Evolutionary conservation across 2,329 filamentous ascomycete species (phyloP).

Genomic region (Penicillium sp.): DNA sequence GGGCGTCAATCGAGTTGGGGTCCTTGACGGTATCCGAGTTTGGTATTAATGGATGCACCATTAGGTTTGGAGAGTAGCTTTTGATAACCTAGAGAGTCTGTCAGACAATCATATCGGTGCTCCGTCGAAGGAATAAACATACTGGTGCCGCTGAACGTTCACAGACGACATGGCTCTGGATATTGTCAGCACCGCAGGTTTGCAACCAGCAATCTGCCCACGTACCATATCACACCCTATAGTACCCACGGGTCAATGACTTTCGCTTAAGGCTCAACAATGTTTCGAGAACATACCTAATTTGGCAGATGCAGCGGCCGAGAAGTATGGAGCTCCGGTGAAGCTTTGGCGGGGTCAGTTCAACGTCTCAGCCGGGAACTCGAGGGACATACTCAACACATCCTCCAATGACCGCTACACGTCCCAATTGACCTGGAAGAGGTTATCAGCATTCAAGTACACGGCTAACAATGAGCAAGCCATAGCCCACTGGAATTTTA

Average conservation of each 20-base stretch:
- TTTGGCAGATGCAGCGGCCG: slow-evolving; percentile 89
- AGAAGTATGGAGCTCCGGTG: slow-evolving; percentile 96
- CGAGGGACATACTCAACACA: slow-evolving; percentile 63
- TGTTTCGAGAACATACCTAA: slow-evolving; percentile 53
- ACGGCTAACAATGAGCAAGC: not conserved
- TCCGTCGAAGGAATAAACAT: not conserved
- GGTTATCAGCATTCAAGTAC: not conserved
- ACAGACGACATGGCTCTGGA: slow-evolving; percentile 79
- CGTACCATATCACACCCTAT: slow-evolving; percentile 71
- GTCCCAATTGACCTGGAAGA: slow-evolving; percentile 73
- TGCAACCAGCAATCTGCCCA: not conserved
- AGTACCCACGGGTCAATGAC: slow-evolving; percentile 8
- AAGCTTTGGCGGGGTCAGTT: slow-evolving; percentile 51
- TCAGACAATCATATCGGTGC: slow-evolving; percentile 41
- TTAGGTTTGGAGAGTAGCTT: slow-evolving; percentile 94
- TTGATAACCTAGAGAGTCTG: slow-evolving; percentile 68
- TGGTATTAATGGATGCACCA: slow-evolving; percentile 96
- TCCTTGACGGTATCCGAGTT: slow-evolving; percentile 56
- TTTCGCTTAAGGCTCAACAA: not conserved
- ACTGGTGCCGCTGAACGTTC: slow-evolving; percentile 66
- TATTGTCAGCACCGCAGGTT: slow-evolving; percentile 13
- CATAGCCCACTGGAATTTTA: not conserved
- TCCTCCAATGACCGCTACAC: slow-evolving; percentile 89
- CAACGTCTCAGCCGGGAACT: not conserved
- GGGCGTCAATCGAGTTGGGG: slow-evolving; percentile 48